Evolutionary conservation across 2,329 filamentous ascomycete species (phyloP), one percentile per base, ranked within the genome.

Genomic region (Colletotrichum destructivum): DNA sequence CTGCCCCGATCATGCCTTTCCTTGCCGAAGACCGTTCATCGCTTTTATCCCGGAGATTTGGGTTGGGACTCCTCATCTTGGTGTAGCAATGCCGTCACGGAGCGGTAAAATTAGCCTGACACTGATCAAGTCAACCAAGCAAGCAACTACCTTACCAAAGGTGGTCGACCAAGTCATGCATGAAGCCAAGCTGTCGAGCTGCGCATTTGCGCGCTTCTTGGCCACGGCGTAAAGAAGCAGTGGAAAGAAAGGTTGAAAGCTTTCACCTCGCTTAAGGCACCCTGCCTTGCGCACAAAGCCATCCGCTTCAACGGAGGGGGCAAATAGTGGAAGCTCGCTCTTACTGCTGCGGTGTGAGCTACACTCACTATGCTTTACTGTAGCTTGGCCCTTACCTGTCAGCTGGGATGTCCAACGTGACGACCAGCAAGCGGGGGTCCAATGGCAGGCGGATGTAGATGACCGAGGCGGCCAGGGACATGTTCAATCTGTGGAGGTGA

Each of bases 371-470:
- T 54, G 38, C 47, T 49, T 9, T 44, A 31, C 21, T 49, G 62
- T 18, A n/a, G 44, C 46, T 51, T 16, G 12, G 49, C 23, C 54
- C 54, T 47, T 71, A 60, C 65, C 69, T 54, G 47, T 63, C 46
- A 42, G 65, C 69, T 55, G 69, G 59, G 59, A 71, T 69, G 65
- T 63, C 59, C 65, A 71, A 71, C 69, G 69, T 69, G 69, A 71
- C 57, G 65, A 63, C 44, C 38, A 63, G 69, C 18, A 35, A 42
- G 35, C 47, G 69, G 65, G 59, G 64, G 69, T 69, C 44, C 59
- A 69, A 51, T 52, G 38, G 54, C 59, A 68, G 59, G 56, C 62
- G 55, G 46, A 62, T 26, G 40, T 42, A 38, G 9, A 38, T 21
- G 54, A 31, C 40, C 5, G 49, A 55, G 62, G 55, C 23, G 62